Evolutionary conservation across 129 eudicot species (phyloP).

Genomic region (Saposhnikovia divaricata): DNA sequence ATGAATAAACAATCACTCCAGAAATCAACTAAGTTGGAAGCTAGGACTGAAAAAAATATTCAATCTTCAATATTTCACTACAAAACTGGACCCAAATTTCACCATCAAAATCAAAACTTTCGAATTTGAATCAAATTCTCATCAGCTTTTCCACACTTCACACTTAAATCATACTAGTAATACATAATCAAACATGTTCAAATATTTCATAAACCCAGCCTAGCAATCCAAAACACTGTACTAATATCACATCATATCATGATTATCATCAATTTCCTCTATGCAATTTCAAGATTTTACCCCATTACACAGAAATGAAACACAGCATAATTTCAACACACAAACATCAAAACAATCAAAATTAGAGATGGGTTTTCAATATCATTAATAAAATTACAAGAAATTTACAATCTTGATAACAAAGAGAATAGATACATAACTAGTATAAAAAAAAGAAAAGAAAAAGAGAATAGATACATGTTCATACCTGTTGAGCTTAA

Average conservation of each 20-base stretch:
- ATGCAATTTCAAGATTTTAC: not conserved
- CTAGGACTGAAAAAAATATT: not conserved
- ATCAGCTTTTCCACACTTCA: not conserved
- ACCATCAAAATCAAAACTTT: not conserved
- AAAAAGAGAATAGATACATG: not conserved
- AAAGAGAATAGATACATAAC: not conserved
- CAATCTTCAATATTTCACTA: not conserved
- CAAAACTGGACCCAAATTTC: not conserved
- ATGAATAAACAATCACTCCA: not conserved
- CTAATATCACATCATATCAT: not conserved
- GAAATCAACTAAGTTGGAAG: not conserved
- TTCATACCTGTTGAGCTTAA: conserved; percentile 1
- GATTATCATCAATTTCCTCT: not conserved
- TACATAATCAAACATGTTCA: not conserved
- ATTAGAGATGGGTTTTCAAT: not conserved
- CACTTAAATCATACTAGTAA: too few relatives aligned
- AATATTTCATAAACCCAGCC: not conserved
- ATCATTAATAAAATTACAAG: not conserved
- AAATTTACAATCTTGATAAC: not conserved
- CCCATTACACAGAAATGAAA: not conserved
- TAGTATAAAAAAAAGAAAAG: too few relatives aligned
- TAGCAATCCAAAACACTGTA: not conserved
- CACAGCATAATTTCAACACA: not conserved
- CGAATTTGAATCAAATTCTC: not conserved
- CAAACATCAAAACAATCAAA: not conserved